Evolutionary conservation across 345 rosid genomes (phyloP).

Genomic region (Brassica nigra): DNA sequence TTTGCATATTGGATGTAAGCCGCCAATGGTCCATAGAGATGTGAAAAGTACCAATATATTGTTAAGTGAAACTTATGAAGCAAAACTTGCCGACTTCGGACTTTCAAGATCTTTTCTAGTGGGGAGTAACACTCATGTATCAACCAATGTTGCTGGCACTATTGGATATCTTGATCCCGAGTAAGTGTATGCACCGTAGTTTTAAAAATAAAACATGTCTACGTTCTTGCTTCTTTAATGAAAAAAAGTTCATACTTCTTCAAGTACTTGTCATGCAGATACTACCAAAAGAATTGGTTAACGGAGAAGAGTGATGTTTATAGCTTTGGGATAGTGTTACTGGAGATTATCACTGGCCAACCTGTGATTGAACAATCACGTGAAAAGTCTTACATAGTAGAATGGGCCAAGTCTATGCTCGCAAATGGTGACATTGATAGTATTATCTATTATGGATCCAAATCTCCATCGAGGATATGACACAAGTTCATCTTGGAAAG

Average conservation of each 20-base stretch:
- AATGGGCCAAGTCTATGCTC: constrained; percentile 30
- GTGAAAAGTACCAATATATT: constrained; percentile 53
- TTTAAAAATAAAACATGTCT: neutral
- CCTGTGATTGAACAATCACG: constrained; percentile 23
- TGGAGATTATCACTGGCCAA: constrained; percentile 48
- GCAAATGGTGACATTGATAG: constrained; percentile 25
- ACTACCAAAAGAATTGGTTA: constrained; percentile 34
- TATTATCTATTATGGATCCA: constrained; percentile 32
- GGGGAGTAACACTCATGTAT: constrained; percentile 36
- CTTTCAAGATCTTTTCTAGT: constrained; percentile 40
- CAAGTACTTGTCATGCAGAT: constrained; percentile 28
- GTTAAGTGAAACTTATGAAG: constrained; percentile 37
- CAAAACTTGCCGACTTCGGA: constrained; percentile 54
- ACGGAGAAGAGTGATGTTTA: constrained; percentile 53
- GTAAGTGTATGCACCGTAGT: constrained; percentile 28
- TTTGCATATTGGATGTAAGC: constrained; percentile 52
- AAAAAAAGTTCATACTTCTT: neutral
- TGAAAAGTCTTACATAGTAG: constrained; percentile 25
- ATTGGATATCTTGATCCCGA: constrained; percentile 56
- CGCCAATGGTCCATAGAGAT: constrained; percentile 52
- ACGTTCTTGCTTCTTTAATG: neutral
- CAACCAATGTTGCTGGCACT: constrained; percentile 35
- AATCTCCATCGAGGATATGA: constrained; percentile 27
- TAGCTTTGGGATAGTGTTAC: constrained; percentile 50
- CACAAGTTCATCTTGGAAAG: constrained; percentile 33